Evolutionary conservation across 331 rosid genomes (phyloP), one percentile per base, ranked within the genome.

Genomic region (Cucumis variabilis): DNA sequence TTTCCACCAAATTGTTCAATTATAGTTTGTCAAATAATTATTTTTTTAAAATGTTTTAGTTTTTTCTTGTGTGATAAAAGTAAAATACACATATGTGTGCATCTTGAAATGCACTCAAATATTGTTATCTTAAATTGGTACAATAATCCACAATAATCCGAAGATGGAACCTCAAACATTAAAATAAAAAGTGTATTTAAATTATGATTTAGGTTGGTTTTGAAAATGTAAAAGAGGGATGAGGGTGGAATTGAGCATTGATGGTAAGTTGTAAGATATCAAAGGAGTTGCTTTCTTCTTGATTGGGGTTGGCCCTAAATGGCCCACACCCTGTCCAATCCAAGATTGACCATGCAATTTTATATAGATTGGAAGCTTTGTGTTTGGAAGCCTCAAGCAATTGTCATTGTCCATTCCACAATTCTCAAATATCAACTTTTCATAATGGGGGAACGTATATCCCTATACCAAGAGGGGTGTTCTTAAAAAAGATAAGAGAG

Each of bases 301-400:
- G 19, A 5, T 3, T 33, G 37, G 37, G 60, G 30, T 75, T 44
- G 82, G 82, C 55, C 37, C 37, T 30, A 30, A 30, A 30, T 30
- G 1, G 37, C 53, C 53, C 53, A 10, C 12, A 12, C 15, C 25
- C 20, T 16, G 17, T 74, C 10, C 58, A 21, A 44, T 74, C 81
- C 58, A 74, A 74, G 58, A 44, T 75, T 44, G 58, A 23, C 82
- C 82, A 75, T 48, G 11, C 60, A 11, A 75, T 73, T 73, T 73
- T 37, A 14, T 33, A 20, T 73, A 14, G 51, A 21, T 17, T 37
- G 77, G 48, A 73, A 73, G 10, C 8, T 11, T 70, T 37, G 51
- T 73, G 82, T 75, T 75, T 75, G 82, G 79, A 73, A 37, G 79
- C 16, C 24, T 10, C 3, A 37, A 73, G 25, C 79, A 72, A 30